Conservation (phyloP, 257 asterid genomes). For the Phtheirospermum japonicum region DNA sequence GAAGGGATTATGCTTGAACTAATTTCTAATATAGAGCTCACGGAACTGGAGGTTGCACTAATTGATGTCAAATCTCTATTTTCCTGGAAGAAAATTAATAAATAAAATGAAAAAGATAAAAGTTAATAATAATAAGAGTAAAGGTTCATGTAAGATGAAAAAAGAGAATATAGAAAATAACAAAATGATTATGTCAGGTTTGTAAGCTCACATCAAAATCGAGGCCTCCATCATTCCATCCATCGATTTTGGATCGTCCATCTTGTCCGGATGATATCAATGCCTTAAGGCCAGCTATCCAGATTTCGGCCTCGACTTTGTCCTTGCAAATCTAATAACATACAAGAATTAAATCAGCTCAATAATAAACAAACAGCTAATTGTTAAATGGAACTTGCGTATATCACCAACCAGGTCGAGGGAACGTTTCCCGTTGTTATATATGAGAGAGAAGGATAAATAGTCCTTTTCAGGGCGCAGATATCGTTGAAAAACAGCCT, state of each 20-base stretch:
- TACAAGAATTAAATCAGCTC: slow-evolving; percentile 22
- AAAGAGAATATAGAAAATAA: neutral
- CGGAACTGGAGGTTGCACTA: slow-evolving; percentile 58
- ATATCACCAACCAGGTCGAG: slow-evolving; percentile 73
- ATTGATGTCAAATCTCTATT: slow-evolving; percentile 54
- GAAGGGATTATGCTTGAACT: slow-evolving; percentile 47
- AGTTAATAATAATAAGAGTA: too few relatives aligned
- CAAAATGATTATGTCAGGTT: slow-evolving; percentile 9
- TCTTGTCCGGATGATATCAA: slow-evolving; percentile 55
- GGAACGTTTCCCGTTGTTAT: slow-evolving; percentile 75
- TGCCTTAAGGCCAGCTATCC: slow-evolving; percentile 72
- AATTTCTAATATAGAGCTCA: slow-evolving; percentile 50
- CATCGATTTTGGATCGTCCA: slow-evolving; percentile 72
- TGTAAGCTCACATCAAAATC: slow-evolving; percentile 49
- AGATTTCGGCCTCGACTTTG: slow-evolving; percentile 74
- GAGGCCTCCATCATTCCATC: slow-evolving; percentile 74
- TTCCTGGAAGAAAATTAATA: slow-evolving; percentile 33
- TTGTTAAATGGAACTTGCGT: neutral
- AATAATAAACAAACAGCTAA: neutral
- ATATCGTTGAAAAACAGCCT: slow-evolving; percentile 79
- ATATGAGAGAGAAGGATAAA: slow-evolving; percentile 71
- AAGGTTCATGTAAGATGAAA: neutral
- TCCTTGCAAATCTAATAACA: slow-evolving; percentile 57
- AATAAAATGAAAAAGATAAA: too few relatives aligned
- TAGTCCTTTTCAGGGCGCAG: slow-evolving; percentile 77